A percentile compares a stretch with the other conserved stretches of the same genome.
Conservation (phyloP, 148 eudicot species). For the Fagopyrum esculentum region DNA sequence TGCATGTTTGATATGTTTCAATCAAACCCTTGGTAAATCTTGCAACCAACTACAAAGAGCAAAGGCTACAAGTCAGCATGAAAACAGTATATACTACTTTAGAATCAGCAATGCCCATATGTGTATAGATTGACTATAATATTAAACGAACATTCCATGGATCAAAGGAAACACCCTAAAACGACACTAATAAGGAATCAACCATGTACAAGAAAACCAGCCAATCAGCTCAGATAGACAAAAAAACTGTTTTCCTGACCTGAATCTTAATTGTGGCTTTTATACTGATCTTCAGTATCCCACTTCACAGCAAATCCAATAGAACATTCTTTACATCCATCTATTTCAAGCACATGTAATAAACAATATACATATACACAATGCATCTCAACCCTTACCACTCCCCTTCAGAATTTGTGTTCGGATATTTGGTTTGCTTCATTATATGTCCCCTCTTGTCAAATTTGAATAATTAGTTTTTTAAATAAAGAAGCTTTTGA, state of each 20-base stretch:
- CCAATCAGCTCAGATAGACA: neutral
- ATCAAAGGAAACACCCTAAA: neutral
- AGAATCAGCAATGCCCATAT: neutral
- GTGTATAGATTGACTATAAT: too few relatives aligned
- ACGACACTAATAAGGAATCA: neutral
- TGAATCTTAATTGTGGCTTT: neutral
- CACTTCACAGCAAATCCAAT: neutral
- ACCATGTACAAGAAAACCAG: neutral
- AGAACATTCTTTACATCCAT: neutral
- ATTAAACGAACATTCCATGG: neutral
- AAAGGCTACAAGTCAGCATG: neutral
- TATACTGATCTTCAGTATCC: neutral
- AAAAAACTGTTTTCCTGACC: neutral
- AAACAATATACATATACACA: too few relatives aligned
- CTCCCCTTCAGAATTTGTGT: too few relatives aligned
- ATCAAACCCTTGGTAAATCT: slow-evolving; percentile 83
- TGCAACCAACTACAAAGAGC: slow-evolving; percentile 49
- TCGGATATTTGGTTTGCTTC: too few relatives aligned
- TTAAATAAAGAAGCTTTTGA: too few relatives aligned
- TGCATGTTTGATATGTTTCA: slow-evolving; percentile 82
- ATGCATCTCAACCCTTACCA: too few relatives aligned
- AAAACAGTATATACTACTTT: neutral
- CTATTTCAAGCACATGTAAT: neutral
- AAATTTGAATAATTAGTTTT: too few relatives aligned
- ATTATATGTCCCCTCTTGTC: too few relatives aligned